Base-by-base conservation (phyloP, 495 filamentous ascomycete genomes). In the Emericellopsis terricola region DNA sequence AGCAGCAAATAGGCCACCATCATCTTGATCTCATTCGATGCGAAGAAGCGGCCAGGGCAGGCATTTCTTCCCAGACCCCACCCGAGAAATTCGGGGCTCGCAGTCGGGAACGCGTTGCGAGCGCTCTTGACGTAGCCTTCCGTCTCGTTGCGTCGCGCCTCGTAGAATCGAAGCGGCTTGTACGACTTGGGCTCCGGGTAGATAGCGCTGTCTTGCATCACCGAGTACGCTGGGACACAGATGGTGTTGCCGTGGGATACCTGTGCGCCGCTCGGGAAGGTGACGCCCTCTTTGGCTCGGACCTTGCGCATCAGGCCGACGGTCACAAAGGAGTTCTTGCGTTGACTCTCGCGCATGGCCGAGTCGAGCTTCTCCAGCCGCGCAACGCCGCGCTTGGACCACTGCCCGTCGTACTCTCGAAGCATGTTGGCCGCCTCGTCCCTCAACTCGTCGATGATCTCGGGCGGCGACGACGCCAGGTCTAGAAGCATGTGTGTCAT, bases 11-110 rank as follows among this genome's bases (percentile, higher is more conserved):
- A 41, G 4, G 49, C 40, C 6, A 71, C 43, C 2, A 61, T 39
- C 31, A 65, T 33, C 50, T 70, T 66, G 37, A 70, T 56, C 46
- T 62, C 56, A 44, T 60, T 42, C 13, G 38, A 44, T 7, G 60
- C 64, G 49, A 70, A 65, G 49, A 68, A 70, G 13, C 65, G 49
- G 10, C 65, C 65, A 2, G 65, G 63, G 34, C 68, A 71, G 4
- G 60, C 62, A 43, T 68, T 58, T 30, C 49, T 55, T 11, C 69
- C 69, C 11, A 56, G 39, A 2, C 69, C 69, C 37, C 70, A 73
- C 33, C 55, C 52, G 26, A 70, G 38, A 33, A 26, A 57, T 8
- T 56, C 50, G 19, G 34, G 39, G 42, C 46, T 53, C 14, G 51
- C 53, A 0, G 44, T 46, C 1, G 46, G 42, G 34, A 49, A 55